Conservation (phyloP, 2,329 filamentous ascomycete genomes). For the Diaporthe vaccinii region DNA sequence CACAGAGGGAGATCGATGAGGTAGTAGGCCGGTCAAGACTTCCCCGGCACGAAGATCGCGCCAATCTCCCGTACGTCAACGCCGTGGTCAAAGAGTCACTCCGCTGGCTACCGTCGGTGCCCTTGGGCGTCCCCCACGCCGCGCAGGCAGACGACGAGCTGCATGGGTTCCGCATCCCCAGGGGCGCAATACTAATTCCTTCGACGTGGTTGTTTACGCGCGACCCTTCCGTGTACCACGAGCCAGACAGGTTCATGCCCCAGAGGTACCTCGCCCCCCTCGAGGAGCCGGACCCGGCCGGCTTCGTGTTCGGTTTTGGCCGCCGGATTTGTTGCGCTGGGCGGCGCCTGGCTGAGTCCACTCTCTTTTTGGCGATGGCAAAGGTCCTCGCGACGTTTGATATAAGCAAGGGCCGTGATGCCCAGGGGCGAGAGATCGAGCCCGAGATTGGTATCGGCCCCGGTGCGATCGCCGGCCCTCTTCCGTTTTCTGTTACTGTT, state of each 20-base stretch:
- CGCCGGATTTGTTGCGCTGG: conserved; percentile 35
- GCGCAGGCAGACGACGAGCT: conserved; percentile 45
- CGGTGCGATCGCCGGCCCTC: neutral
- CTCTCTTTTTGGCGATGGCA: neutral
- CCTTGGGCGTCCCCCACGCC: conserved; percentile 49
- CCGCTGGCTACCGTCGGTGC: conserved; percentile 34
- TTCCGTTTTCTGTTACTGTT: conserved; percentile 5
- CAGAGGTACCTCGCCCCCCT: conserved; percentile 36
- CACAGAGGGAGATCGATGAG: conserved; percentile 42
- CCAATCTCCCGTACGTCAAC: conserved; percentile 30
- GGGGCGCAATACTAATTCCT: conserved; percentile 17
- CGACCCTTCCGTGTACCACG: conserved; percentile 33
- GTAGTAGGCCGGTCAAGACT: conserved; percentile 40
- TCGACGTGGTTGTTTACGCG: conserved; percentile 10
- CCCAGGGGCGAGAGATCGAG: neutral
- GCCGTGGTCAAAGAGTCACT: conserved; percentile 28
- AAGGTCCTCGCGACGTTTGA: conserved; percentile 14
- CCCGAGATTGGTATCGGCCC: neutral
- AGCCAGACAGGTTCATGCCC: conserved; percentile 18
- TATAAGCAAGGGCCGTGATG: neutral
- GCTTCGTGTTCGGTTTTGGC: conserved; percentile 31
- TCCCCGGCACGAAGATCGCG: neutral
- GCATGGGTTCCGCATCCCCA: conserved; percentile 24
- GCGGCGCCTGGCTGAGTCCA: conserved; percentile 12
- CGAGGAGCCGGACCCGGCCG: conserved; percentile 7